Percentiles rank a stretch among this genome's conserved stretches.
These are phyloP conservation scores for Nepenthes mirabilis DNA, from an alignment of 148 eudicot species.

Conservation along the genomic window DNA sequence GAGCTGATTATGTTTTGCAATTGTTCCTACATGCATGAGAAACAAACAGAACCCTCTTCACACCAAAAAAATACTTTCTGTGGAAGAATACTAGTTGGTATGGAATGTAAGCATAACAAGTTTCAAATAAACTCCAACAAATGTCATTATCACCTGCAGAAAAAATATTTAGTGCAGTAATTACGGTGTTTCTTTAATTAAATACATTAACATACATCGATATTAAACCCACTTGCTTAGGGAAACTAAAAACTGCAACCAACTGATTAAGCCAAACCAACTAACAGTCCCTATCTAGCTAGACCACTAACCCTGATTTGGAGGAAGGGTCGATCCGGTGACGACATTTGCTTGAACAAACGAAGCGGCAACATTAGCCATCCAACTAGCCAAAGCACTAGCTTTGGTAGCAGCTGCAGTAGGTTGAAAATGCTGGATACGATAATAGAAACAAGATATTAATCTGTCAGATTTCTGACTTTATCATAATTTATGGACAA, in stretches of 20 bases:
- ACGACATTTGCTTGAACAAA: conserved; percentile 77
- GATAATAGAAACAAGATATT: background rate
- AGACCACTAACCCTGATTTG: conserved; percentile 70
- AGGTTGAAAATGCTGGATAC: conserved; percentile 13
- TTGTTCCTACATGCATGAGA: no score
- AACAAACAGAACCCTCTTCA: no score
- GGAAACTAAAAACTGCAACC: no score
- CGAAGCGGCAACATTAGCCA: conserved; percentile 19
- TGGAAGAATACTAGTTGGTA: no score
- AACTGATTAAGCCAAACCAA: background rate
- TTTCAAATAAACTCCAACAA: conserved; percentile 1
- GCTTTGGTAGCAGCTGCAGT: no score
- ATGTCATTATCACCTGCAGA: conserved; percentile 15
- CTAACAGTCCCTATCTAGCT: background rate
- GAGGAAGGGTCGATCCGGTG: conserved; percentile 62
- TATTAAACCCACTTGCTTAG: background rate
- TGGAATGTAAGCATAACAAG: no score
- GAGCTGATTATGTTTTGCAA: no score
- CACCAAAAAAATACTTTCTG: no score
- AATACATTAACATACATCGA: background rate
- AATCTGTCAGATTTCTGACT: no score
- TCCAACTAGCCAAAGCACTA: no score
- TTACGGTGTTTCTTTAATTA: no score
- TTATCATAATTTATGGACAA: background rate
- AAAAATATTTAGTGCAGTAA: no score